Evolutionary conservation across 768 basidiomycete species (phyloP), one percentile per base, ranked within the genome.

Genomic region (Strobilomyces dryophilus): DNA sequence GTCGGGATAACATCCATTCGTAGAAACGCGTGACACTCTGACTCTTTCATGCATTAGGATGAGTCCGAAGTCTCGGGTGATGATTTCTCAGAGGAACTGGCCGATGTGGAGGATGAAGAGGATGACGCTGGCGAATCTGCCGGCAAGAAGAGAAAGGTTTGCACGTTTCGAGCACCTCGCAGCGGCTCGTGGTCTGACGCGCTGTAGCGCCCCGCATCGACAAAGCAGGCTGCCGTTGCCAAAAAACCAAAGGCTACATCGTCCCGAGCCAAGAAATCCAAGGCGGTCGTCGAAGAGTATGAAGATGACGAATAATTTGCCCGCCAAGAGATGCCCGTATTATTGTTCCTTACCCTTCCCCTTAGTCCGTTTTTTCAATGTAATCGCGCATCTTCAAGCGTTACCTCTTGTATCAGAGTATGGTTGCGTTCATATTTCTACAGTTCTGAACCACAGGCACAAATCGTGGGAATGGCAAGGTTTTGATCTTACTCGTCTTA

Each of bases 131-230:
- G 73, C 9, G 66, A 66, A 58, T 68, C 66, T 18, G 51, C 52
- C 10, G 65, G 64, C 61, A 87, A 83, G 75, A 91, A 90, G 72
- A 83, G 85, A 71, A 87, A 89, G 82, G 87, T 83, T 60, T 20
- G 71, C 20, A 17, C 9, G 1, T 12, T 41, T 4, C 12, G 8
- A 32, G n/a, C 40, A 20, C 44, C 36, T 41, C 18, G 26, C 29
- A 29, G 29, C 3, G 29, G 27, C 44, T 35, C 35, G 4, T 41
- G 31, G 10, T 51, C 53, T 51, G 52, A 64, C 31, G 40, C 18
- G 45, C 42, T 27, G 21, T 55, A 80, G 78, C 74, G 74, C 51
- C 71, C 77, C 5, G 66, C 68, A 11, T 57, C 74, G 32, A 62
- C 74, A 10, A 82, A 81, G 54, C 76, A 79, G 24, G 60, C 77